Evolutionary conservation across 2,329 filamentous ascomycete species (phyloP).

Genomic region (Cryphonectria japonica): DNA sequence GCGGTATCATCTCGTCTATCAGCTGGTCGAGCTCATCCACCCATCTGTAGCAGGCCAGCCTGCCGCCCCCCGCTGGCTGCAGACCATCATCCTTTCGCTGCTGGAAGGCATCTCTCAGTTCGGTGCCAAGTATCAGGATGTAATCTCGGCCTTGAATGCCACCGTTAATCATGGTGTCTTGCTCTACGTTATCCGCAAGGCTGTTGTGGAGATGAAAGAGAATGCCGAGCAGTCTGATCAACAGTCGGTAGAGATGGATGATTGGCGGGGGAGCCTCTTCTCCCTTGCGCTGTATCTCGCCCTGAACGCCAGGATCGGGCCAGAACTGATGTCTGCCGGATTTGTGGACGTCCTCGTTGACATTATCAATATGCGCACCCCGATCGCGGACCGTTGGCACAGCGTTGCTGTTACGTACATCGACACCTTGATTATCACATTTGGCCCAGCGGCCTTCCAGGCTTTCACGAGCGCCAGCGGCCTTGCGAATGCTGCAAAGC

Average conservation of each 20-base stretch:
- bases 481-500: constrained; percentile 85
- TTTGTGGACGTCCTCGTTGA: constrained; percentile 90
- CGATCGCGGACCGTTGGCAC: constrained; percentile 80
- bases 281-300: constrained; percentile 83
- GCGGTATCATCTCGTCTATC: constrained; percentile 85
- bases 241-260: constrained; percentile 70
- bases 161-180: constrained; percentile 96
- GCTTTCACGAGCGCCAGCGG: constrained; percentile 81
- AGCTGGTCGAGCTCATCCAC: constrained; percentile 89
- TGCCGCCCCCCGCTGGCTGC: constrained; percentile 73
- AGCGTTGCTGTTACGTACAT: constrained; percentile 85
- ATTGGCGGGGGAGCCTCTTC: constrained; percentile 90
- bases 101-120: constrained; percentile 86
- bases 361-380: constrained; percentile 80
- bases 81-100: constrained; percentile 79
- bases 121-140: constrained; percentile 75
- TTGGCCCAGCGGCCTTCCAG: constrained; percentile 77
- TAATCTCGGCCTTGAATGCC: constrained; percentile 88
- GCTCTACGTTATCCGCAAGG: constrained; percentile 89
- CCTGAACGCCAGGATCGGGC: constrained; percentile 72
- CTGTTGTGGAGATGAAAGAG: constrained; percentile 77
- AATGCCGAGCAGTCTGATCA: constrained; percentile 60
- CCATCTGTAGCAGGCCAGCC: constrained; percentile 72
- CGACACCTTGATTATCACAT: constrained; percentile 83
- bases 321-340: constrained; percentile 85